Conservation (phyloP, 1,284 basidiomycete species). For the Cutaneotrichosporon dermatis region DNA sequence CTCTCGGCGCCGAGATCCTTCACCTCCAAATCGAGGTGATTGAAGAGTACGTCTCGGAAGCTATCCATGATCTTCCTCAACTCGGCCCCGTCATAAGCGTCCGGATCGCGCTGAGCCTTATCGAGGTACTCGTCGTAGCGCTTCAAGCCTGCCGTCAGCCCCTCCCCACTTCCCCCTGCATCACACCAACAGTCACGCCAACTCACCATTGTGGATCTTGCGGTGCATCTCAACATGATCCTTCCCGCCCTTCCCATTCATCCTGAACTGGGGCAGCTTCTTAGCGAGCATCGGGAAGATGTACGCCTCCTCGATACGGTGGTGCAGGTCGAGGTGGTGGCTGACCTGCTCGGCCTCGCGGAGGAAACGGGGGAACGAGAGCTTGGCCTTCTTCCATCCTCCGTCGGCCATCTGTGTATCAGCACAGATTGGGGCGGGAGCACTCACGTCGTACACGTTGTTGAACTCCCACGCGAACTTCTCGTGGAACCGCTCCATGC, state of each 20-base stretch:
- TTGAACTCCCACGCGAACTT: constrained; percentile 44
- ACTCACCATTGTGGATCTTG: constrained; percentile 61
- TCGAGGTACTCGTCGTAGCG: constrained; percentile 54
- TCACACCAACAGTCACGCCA: too few relatives aligned
- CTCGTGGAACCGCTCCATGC: constrained; percentile 43
- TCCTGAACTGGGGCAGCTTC: constrained; percentile 59
- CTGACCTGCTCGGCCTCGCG: constrained; percentile 52
- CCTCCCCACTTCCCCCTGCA: too few relatives aligned
- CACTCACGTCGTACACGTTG: constrained; percentile 37
- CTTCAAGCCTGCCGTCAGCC: constrained; percentile 45
- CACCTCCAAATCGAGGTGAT: constrained; percentile 65
- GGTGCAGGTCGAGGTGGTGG: constrained; percentile 60
- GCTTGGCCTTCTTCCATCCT: constrained; percentile 53
- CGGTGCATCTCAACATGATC: constrained; percentile 61
- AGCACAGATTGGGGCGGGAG: neutral
- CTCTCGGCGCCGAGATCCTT: constrained; percentile 60
- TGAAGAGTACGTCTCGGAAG: constrained; percentile 62
- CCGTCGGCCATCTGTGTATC: constrained; percentile 53
- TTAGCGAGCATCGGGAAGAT: constrained; percentile 63
- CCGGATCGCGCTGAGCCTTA: constrained; percentile 54
- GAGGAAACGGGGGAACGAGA: constrained; percentile 53
- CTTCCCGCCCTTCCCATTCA: constrained; percentile 47
- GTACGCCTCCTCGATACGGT: constrained; percentile 56
- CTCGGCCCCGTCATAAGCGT: constrained; percentile 57
- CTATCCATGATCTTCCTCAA: constrained; percentile 60